Evolutionary conservation across 257 asterid genomes (phyloP).

Genomic region (Forsythia suspensa): DNA sequence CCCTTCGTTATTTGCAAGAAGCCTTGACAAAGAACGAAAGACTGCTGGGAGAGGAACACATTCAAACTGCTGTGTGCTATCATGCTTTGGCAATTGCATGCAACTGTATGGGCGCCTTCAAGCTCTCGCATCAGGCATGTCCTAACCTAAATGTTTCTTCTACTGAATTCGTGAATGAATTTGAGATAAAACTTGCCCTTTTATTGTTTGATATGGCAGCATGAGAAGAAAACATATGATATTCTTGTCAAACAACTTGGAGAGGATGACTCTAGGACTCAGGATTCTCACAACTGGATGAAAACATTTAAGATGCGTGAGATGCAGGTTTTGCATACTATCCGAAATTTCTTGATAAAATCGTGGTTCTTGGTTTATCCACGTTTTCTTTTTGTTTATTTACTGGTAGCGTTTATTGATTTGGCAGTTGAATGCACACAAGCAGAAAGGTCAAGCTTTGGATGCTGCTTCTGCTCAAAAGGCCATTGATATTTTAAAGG

Average conservation of each 20-base stretch:
- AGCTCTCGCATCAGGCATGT: slow-evolving; percentile 86
- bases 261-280: slow-evolving; percentile 91
- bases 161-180: neutral
- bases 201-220: slow-evolving; percentile 47
- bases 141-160: slow-evolving; percentile 8
- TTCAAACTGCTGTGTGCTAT: slow-evolving; percentile 98
- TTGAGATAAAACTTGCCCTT: slow-evolving; percentile 6
- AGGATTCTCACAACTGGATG: slow-evolving; percentile 91
- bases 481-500: slow-evolving; percentile 86
- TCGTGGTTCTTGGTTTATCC: neutral
- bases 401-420: neutral
- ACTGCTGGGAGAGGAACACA: slow-evolving; percentile 87
- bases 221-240: slow-evolving; percentile 90
- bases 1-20: slow-evolving; percentile 93
- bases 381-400: neutral
- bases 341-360: neutral
- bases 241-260: slow-evolving; percentile 95
- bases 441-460: slow-evolving; percentile 83
- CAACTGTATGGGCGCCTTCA: slow-evolving; percentile 88
- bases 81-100: slow-evolving; percentile 95
- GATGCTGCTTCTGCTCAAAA: slow-evolving; percentile 70
- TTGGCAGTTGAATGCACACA: slow-evolving; percentile 75
- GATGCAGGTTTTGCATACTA: slow-evolving; percentile 52
- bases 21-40: slow-evolving; percentile 87
- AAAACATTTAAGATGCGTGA: slow-evolving; percentile 88